Base-by-base conservation (phyloP, 2,329 filamentous ascomycete genomes). In the Sporothrix pseudoabietina region DNA sequence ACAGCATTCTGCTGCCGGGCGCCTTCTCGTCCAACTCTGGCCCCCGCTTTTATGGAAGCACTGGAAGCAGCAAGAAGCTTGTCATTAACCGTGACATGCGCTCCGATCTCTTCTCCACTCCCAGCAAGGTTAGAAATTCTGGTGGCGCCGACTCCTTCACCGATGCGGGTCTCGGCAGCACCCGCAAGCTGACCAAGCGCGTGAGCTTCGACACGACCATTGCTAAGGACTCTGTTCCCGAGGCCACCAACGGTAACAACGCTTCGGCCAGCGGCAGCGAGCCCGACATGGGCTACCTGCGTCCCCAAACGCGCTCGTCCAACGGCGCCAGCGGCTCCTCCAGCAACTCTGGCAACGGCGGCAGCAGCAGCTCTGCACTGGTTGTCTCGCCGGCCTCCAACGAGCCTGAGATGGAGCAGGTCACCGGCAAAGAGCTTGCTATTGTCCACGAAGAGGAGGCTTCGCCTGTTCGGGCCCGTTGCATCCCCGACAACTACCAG, bases 41-140 rank as follows among this genome's bases (percentile, higher is more conserved):
- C 73, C 86, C 87, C 49, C 88, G 91, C 73, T 87, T 89, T 77
- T 91, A 90, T 70, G 87, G 89, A n/a, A 89, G 86, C 79, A 87
- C 87, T 68, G 88, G 89, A 61, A 93, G 88, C 79, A 89, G 97
- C 77, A 98, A 98, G 84, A 94, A 94, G 81, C 87, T 99, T 73
- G 92, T 94, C 71, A 98, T 99, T 80, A 97, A 98, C 82, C 91
- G 94, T 76, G 92, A 91, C 77, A 86, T 99, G 80, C 89, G 93
- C 71, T 94, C 88, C 73, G 91, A 93, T 78, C 84, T 91, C 19
- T 92, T 91, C 79, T 87, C 86, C 2, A 88, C 88, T 1, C 88
- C 89, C 0, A 86, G 83, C 71, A 89, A 86, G 79, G 85, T 87
- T 49, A 86, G 84, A 77, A 78, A 81, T 19, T 22, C 57, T 7